Base-by-base conservation (phyloP, 1,284 basidiomycete genomes). In the Ustilago crameri region DNA sequence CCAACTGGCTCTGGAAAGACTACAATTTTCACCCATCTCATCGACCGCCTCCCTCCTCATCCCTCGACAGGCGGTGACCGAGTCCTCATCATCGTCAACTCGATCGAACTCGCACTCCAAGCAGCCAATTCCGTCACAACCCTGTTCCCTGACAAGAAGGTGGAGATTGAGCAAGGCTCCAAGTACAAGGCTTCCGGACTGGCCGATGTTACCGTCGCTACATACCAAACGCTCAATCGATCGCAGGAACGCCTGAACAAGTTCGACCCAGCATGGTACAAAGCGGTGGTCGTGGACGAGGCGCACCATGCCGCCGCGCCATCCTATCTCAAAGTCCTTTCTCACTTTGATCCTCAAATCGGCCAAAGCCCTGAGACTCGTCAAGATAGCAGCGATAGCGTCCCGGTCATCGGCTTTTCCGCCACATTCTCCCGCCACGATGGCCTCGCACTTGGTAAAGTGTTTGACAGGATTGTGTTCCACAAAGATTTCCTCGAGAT, bases 401-500 rank as follows among this genome's bases (percentile, higher is more conserved):
- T 95, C 18, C 94, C 95, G 3, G 90, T 98, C 62, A 87, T 98
- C 52, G 95, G 95, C 0, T 97, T 98, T 84, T 94, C 93, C 37
- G 95, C 95, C 0, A 98, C 95, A 0, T 96, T 97, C 84, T 90
- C 89, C 70, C 87, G 95, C 22, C 92, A 95, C 78, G 95, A 98
- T 79, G 92, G 93, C 9, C 86, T 95, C 3, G 92, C 93, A 0
- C 87, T 98, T 8, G 90, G 92, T 3, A 90, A 90, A 1, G 91
- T 95, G 0, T 98, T 95, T 75, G 89, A 97, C 79, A 87, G 88
- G 51, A 95, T 98, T 60, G 95, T 97, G 0, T 98, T 93, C 79
- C 95, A 98, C 82, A 88, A 89, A n/a, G 92, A 94, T 73, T 93
- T 96, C 76, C 83, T 93, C 22, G 89, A 77, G 50, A 96, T 98